Conservation (phyloP, 306 rosid genomes). For the Vigna nakashimae region DNA sequence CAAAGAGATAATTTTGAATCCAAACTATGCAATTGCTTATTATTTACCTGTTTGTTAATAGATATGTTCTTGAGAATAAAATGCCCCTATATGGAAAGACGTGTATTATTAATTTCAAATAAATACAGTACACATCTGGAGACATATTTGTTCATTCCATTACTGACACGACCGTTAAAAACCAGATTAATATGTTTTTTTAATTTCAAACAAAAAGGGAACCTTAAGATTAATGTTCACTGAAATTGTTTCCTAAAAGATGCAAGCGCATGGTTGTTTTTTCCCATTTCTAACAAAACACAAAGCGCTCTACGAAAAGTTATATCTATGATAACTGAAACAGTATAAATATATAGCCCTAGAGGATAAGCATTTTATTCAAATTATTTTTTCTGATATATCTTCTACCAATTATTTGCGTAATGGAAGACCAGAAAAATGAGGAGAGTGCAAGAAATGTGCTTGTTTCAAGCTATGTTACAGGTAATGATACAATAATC, state of each 20-base stretch:
- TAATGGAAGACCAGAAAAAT: conserved; percentile 18
- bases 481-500: not conserved
- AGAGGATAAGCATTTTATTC: not conserved
- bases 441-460: not conserved
- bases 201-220: no score
- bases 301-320: not conserved
- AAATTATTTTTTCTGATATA: not conserved
- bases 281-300: not conserved
- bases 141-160: not conserved
- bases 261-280: no score
- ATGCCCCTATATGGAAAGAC: no score
- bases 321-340: not conserved
- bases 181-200: no score
- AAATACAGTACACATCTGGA: not conserved
- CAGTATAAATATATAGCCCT: not conserved
- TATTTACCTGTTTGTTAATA: no score
- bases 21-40: no score
- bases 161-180: no score
- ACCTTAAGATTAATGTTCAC: not conserved
- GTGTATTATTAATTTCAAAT: no score
- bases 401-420: not conserved
- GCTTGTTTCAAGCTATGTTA: not conserved
- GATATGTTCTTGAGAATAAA: no score
- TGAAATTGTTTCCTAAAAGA: not conserved
- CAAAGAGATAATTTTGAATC: no score